Evolutionary conservation across 2,329 filamentous ascomycete species (phyloP).

Genomic region (Aspergillus caelatus): DNA sequence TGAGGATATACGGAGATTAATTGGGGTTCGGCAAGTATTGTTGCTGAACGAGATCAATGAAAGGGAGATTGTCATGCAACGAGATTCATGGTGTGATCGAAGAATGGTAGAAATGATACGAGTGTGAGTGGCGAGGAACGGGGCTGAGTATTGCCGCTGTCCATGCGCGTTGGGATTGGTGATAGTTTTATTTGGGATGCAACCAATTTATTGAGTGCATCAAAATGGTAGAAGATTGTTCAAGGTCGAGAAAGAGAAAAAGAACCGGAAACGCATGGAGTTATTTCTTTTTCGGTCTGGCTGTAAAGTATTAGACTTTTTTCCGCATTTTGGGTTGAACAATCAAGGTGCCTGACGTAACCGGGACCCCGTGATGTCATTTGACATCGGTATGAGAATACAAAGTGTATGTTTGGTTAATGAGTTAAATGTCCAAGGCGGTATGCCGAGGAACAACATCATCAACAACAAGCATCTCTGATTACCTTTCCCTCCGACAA

Average conservation of each 20-base stretch:
- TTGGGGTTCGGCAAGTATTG: not conserved
- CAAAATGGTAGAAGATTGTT: not conserved
- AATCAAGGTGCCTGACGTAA: slow-evolving; percentile 29
- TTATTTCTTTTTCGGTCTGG: not conserved
- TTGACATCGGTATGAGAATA: not conserved
- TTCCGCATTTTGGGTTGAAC: slow-evolving; percentile 1
- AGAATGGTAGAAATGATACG: slow-evolving; percentile 6
- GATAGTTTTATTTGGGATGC: not conserved
- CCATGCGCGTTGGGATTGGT: not conserved
- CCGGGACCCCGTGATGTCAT: slow-evolving; percentile 28
- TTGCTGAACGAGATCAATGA: not conserved
- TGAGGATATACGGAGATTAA: not conserved
- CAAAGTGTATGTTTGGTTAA: no score
- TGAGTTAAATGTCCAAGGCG: no score
- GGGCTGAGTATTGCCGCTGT: not conserved
- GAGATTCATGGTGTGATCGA: slow-evolving; percentile 17
- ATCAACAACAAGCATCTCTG: not conserved
- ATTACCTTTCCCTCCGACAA: not conserved
- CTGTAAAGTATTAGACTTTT: slow-evolving; percentile 2
- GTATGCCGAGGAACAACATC: not conserved
- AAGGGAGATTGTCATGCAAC: slow-evolving; percentile 11
- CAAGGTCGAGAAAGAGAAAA: not conserved
- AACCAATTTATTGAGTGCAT: not conserved
- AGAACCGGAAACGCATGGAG: not conserved
- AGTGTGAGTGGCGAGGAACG: not conserved